Conservation (phyloP, 805 yeast genomes). For the Sugiyamaella smithiae region DNA sequence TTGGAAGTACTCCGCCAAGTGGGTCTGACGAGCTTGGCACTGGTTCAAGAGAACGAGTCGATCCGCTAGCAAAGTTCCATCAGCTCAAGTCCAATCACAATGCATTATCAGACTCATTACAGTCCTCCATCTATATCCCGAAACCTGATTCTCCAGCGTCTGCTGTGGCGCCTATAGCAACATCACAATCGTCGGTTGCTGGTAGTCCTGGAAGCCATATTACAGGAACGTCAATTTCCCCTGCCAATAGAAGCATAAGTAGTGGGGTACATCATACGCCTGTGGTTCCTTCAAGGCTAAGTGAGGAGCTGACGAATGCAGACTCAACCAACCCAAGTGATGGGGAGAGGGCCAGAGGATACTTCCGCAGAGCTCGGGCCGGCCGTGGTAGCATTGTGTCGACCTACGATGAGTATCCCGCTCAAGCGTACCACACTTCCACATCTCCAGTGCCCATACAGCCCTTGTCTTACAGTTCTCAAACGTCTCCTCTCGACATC, state of each 20-base stretch:
- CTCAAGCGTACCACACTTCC: background rate
- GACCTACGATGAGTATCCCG: conserved; percentile 1
- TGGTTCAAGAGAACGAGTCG: conserved; percentile 10
- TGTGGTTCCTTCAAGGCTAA: conserved; percentile 36
- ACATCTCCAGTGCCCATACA: background rate
- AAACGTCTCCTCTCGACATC: conserved; percentile 22
- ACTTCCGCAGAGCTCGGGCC: background rate
- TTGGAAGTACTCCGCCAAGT: conserved; percentile 13
- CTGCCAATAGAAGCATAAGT: conserved; percentile 5
- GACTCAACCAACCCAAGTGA: background rate
- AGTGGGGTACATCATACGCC: conserved; percentile 30
- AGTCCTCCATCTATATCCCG: conserved; percentile 24
- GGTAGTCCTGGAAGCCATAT: conserved; percentile 9
- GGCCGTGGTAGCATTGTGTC: conserved; percentile 2
- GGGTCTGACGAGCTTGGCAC: background rate
- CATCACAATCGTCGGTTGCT: conserved; percentile 9
- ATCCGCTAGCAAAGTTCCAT: conserved; percentile 35
- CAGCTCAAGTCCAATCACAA: conserved; percentile 33
- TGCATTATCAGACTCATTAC: conserved; percentile 36
- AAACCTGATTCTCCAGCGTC: conserved; percentile 12
- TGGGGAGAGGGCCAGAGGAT: background rate
- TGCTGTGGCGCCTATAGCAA: background rate
- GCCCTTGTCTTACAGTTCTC: background rate
- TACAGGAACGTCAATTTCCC: conserved; percentile 9
- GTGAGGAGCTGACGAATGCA: conserved; percentile 29